Percentiles rank a stretch among this genome's conserved stretches.
These are phyloP conservation scores for Penicillium roqueforti DNA, from an alignment of 495 filamentous ascomycete genomes.

Conservation along the genomic window DNA sequence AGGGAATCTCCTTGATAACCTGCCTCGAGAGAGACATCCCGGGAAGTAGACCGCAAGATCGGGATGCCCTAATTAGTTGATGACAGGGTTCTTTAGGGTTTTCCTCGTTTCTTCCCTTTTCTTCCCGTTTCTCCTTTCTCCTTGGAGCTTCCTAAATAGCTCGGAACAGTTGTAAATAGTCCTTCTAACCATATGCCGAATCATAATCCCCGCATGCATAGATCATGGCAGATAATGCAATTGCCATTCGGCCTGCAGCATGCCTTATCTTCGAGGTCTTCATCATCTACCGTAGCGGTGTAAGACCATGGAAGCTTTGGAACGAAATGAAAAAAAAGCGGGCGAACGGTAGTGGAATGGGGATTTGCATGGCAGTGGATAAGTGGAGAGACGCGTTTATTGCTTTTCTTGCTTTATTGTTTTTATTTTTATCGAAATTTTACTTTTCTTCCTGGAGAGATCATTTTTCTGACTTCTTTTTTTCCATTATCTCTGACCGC, in stretches of 20 bases:
- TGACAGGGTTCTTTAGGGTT: not conserved
- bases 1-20: not conserved
- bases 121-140: not conserved
- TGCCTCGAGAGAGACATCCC: too few relatives aligned
- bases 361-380: not conserved
- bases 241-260: constrained; percentile 20
- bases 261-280: constrained; percentile 14
- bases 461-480: not conserved
- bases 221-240: constrained; percentile 29
- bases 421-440: too few relatives aligned
- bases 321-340: not conserved
- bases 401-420: too few relatives aligned
- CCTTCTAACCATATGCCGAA: not conserved
- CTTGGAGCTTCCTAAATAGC: not conserved
- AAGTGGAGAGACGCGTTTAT: not conserved
- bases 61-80: not conserved
- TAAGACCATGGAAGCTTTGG: not conserved
- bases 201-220: constrained; percentile 12
- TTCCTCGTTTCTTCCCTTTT: not conserved
- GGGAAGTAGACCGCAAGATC: constrained; percentile 5
- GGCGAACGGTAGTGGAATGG: not conserved
- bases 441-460: too few relatives aligned
- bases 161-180: too few relatives aligned
- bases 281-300: not conserved
- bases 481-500: constrained; percentile 3